Base-by-base conservation (phyloP, 192 early-diverging fungal species). In the Pilaira anomala region DNA sequence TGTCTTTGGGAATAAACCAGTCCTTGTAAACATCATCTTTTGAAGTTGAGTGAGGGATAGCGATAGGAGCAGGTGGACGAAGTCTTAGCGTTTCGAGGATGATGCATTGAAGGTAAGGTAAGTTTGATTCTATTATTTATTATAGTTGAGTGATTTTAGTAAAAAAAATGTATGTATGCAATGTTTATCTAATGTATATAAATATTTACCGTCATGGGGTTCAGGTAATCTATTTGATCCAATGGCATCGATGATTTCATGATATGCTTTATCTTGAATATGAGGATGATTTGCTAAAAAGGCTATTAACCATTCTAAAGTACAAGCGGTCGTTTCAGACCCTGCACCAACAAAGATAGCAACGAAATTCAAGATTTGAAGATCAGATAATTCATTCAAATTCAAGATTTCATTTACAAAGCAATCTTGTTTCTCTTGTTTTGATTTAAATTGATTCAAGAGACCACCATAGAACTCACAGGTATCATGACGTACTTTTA, bases 1-100 rank as follows among this genome's bases (percentile, higher is more conserved):
- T 67, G 1, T 74, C 71, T 63, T 77, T 72, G 16, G 84, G 80
- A 42, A 87, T 74, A 2, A 74, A 63, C 66, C 76, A 83, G 3
- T 62, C 60, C 2, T 78, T 80, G 40, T 78, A 78, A 0, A 56
- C 57, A 46, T 75, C 73, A 24, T 60, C 50, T 56, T 66, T 19
- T 19, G 50, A 71, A 3, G 73, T 67, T 0, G 68, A 49, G 51
- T 78, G 76, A 11, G 73, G 67, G 5, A 78, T 59, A 18, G 68
- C 56, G 11, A 78, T 36, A 8, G 72, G 65, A 5, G 53, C 65
- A 14, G 76, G 72, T 0, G 76, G 25, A 30, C 67, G 57, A 7
- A 65, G 19, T 12, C 76, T 60, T 4, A 74, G 45, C 0, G 65
- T 71, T 54, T 78, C 76, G 16, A 63, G 40, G 18, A 78, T 74